Percentiles rank a stretch among this genome's conserved stretches.
Conservation (phyloP, 495 filamentous ascomycete species). For the Penicillium goetzii region DNA sequence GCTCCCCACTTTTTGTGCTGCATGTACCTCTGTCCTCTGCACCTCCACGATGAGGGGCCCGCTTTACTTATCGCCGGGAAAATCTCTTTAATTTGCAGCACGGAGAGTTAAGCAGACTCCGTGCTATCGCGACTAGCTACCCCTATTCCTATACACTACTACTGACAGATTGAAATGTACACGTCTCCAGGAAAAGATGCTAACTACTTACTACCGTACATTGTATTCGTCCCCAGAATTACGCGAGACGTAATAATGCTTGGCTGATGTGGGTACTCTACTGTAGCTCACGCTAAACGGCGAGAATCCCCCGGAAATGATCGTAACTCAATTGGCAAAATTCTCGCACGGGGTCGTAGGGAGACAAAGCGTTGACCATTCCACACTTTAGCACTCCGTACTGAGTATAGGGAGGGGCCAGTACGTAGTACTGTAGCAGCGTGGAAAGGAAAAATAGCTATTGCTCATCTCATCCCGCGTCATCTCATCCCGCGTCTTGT, state of each 20-base stretch:
- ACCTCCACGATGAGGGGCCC: conserved; percentile 11
- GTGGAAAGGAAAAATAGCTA: not conserved
- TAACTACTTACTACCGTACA: not conserved
- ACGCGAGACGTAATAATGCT: conserved; percentile 17
- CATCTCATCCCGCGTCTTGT: not conserved
- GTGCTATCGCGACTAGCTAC: not conserved
- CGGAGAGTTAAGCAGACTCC: not conserved
- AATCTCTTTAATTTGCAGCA: conserved; percentile 18
- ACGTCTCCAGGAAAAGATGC: not conserved
- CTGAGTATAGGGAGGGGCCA: not conserved
- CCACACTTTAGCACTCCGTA: no score
- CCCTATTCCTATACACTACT: not conserved
- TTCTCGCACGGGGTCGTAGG: conserved; percentile 39
- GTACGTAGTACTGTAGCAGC: not conserved
- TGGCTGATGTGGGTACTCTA: conserved; percentile 38
- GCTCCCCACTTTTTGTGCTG: conserved; percentile 15
- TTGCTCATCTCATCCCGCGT: not conserved
- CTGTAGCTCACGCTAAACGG: conserved; percentile 26
- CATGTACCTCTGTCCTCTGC: no score
- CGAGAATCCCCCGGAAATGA: conserved; percentile 47
- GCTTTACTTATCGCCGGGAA: conserved; percentile 11
- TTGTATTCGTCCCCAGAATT: not conserved
- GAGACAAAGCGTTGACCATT: conserved; percentile 28
- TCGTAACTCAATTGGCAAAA: conserved; percentile 23
- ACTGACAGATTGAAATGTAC: not conserved